A percentile compares a stretch with the other conserved stretches of the same genome.
Evolutionary conservation across 371 early-diverging fungal genomes (phyloP).

Genomic region (Mucor racemosus): DNA sequence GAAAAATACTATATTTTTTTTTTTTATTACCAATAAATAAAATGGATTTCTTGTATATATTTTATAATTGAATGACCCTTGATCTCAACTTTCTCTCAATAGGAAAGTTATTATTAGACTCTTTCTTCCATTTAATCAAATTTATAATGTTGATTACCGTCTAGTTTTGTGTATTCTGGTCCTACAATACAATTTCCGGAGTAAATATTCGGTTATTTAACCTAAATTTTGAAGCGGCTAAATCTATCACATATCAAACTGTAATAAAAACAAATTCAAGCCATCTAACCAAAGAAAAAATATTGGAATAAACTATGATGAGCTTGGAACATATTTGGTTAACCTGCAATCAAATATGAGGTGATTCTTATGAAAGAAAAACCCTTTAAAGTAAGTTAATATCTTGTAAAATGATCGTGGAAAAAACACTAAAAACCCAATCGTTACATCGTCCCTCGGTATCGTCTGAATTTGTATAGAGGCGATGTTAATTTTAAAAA

Average conservation of each 20-base stretch:
- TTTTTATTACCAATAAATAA: neutral
- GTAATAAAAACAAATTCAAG: neutral
- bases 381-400: neutral
- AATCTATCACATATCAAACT: neutral
- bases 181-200: neutral
- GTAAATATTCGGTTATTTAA: constrained; percentile 2
- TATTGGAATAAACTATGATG: neutral
- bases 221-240: constrained; percentile 6
- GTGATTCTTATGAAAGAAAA: neutral
- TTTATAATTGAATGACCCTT: neutral
- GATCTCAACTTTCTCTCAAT: neutral
- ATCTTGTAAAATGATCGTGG: neutral
- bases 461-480: neutral
- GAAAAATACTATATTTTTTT: too few relatives aligned
- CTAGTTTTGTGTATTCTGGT: constrained; percentile 6
- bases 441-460: constrained; percentile 6
- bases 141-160: constrained; percentile 1
- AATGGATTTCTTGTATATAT: neutral
- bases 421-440: neutral
- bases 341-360: neutral
- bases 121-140: neutral
- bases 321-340: neutral
- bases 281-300: neutral
- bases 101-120: neutral
- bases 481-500: neutral